Percentiles rank a stretch among this genome's conserved stretches.
Evolutionary conservation across 2,329 filamentous ascomycete species (phyloP).

Genomic region (Mycosphaerella sp.): DNA sequence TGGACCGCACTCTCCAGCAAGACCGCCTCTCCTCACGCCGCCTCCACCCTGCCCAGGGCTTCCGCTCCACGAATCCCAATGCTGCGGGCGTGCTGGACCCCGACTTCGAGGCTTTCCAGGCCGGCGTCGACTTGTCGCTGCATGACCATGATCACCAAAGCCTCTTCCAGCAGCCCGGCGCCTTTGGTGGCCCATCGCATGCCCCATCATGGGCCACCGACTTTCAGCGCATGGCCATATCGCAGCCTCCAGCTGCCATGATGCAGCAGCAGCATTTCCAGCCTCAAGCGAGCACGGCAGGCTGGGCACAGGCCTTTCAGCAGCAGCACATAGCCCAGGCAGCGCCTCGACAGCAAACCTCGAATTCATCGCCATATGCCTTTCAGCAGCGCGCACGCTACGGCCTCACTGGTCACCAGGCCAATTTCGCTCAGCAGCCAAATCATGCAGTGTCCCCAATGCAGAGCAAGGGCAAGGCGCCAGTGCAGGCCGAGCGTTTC

Average conservation of each 20-base stretch:
- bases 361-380: conserved; percentile 27
- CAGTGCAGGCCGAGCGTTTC: conserved; percentile 38
- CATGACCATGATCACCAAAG: conserved; percentile 34
- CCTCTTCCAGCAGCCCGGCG: conserved; percentile 35
- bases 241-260: conserved; percentile 30
- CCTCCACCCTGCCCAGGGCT: conserved; percentile 48
- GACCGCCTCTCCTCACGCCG: conserved; percentile 57
- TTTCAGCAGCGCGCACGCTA: conserved; percentile 32
- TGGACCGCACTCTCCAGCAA: conserved; percentile 66
- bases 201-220: conserved; percentile 45
- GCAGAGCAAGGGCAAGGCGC: conserved; percentile 31
- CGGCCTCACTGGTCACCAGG: conserved; percentile 28
- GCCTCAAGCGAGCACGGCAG: conserved; percentile 27
- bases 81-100: conserved; percentile 53
- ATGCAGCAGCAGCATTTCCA: conserved; percentile 42
- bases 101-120: conserved; percentile 66
- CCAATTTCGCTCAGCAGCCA: conserved; percentile 26
- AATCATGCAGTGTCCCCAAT: conserved; percentile 10
- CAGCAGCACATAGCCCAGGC: conserved; percentile 37
- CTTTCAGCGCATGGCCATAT: conserved; percentile 45
- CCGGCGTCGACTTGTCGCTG: conserved; percentile 40
- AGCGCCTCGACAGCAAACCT: conserved; percentile 27
- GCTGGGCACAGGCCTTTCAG: conserved; percentile 57
- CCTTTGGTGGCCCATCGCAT: conserved; percentile 25
- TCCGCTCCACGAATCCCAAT: conserved; percentile 54